Percentiles rank a stretch among this genome's conserved stretches.
Conservation (phyloP, 1,284 basidiomycete species). For the Albatrellus sp. region DNA sequence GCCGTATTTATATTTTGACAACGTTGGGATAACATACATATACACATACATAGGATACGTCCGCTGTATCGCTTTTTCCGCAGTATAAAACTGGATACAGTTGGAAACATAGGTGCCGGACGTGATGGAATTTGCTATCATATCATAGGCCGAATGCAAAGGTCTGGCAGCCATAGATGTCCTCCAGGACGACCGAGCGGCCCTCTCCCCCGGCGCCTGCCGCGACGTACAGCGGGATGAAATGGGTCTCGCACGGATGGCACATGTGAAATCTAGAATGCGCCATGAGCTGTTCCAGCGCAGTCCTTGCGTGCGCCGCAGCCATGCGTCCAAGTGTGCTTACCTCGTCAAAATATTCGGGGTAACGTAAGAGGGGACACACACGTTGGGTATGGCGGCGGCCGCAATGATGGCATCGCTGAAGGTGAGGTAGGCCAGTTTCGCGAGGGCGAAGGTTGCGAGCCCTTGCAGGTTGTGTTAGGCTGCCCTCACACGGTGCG, state of each 20-base stretch:
- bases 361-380: constrained; percentile 16
- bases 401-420: constrained; percentile 49
- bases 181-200: constrained; percentile 33
- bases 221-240: constrained; percentile 61
- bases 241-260: constrained; percentile 65
- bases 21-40: too few relatives aligned
- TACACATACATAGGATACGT: too few relatives aligned
- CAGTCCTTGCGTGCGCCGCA: constrained; percentile 31
- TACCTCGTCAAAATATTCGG: constrained; percentile 8
- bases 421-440: constrained; percentile 38
- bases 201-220: constrained; percentile 59
- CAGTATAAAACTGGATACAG: too few relatives aligned
- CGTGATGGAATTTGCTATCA: constrained; percentile 6
- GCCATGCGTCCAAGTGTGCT: too few relatives aligned
- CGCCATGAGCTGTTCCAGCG: constrained; percentile 34
- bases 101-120: too few relatives aligned
- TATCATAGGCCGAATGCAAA: constrained; percentile 52
- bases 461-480: constrained; percentile 59
- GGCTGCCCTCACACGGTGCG: too few relatives aligned
- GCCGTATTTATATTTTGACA: neutral
- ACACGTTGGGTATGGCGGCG: constrained; percentile 33
- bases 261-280: constrained; percentile 50
- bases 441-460: constrained; percentile 38
- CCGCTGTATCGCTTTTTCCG: too few relatives aligned
- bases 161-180: constrained; percentile 44